These are phyloP conservation scores for Scheffersomyces lignicola DNA, from an alignment of 1,139 yeast species.

Conservation along the genomic window DNA sequence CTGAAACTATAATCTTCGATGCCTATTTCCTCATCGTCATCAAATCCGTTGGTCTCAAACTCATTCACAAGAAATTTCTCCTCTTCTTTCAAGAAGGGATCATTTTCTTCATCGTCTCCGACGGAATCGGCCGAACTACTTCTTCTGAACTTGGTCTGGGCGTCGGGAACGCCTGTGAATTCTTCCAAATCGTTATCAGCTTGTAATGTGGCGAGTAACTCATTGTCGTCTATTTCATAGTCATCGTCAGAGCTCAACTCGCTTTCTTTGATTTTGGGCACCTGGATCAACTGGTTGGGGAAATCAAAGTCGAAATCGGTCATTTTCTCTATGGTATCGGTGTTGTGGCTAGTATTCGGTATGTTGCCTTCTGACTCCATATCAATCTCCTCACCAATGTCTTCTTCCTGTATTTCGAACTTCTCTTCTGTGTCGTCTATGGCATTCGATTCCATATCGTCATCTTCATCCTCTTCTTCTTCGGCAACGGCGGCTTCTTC, in stretches of 20 bases:
- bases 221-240: conserved; percentile 72
- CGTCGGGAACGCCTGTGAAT: conserved; percentile 19
- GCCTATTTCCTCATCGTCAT: conserved; percentile 29
- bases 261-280: conserved; percentile 53
- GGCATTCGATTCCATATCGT: conserved; percentile 8
- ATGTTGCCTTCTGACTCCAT: conserved; percentile 7
- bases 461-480: conserved; percentile 24
- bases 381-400: conserved; percentile 65
- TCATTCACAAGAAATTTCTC: conserved; percentile 49
- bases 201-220: conserved; percentile 64
- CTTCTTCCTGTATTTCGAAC: conserved; percentile 45
- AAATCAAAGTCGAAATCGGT: conserved; percentile 38
- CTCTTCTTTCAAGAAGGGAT: conserved; percentile 47
- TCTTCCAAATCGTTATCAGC: conserved; percentile 63
- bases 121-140: conserved; percentile 51
- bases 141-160: conserved; percentile 12
- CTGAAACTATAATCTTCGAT: conserved; percentile 17
- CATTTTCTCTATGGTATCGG: conserved; percentile 13
- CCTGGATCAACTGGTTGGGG: conserved; percentile 39
- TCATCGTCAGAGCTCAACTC: conserved; percentile 65
- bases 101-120: conserved; percentile 61
- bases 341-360: conserved; percentile 12
- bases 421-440: conserved; percentile 15
- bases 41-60: conserved; percentile 50
- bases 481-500: conserved; percentile 12